phyloP scores from a whole-genome alignment of 352 stramenopile genomes.

The Globisporangium cystogenes region DNA sequence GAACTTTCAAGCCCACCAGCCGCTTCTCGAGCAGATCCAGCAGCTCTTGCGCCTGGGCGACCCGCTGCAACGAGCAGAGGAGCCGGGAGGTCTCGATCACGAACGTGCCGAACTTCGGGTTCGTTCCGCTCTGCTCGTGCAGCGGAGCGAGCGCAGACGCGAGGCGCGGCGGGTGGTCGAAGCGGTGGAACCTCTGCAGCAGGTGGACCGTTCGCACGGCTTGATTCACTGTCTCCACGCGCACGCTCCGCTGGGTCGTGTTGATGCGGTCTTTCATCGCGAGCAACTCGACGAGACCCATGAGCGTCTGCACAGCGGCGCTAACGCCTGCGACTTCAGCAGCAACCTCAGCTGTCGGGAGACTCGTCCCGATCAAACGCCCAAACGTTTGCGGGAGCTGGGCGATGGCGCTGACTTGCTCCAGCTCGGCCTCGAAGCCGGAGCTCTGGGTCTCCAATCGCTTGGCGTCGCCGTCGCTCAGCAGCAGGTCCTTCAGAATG shows the following conservation, averaged over 20 bases:
- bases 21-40: constrained; percentile 22
- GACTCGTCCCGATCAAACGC: background rate
- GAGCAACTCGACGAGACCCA: background rate
- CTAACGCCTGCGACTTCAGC: background rate
- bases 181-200: constrained; percentile 23
- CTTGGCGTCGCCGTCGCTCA: constrained; percentile 7
- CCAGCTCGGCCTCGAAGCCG: background rate
- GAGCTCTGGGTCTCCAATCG: background rate
- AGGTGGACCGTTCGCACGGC: constrained; percentile 14
- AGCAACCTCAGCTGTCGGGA: background rate
- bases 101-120: constrained; percentile 10
- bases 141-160: constrained; percentile 10
- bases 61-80: constrained; percentile 11
- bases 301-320: background rate
- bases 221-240: constrained; percentile 3
- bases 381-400: background rate
- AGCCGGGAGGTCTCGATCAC: constrained; percentile 15
- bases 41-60: constrained; percentile 13
- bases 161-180: constrained; percentile 10
- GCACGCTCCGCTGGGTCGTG: constrained; percentile 1
- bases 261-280: constrained; percentile 3
- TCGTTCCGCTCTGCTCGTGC: constrained; percentile 12
- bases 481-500: constrained; percentile 10
- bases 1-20: constrained; percentile 6
- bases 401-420: background rate